These are phyloP conservation scores for Lactarius indigo DNA, from an alignment of 768 basidiomycete species.

Conservation along the genomic window DNA sequence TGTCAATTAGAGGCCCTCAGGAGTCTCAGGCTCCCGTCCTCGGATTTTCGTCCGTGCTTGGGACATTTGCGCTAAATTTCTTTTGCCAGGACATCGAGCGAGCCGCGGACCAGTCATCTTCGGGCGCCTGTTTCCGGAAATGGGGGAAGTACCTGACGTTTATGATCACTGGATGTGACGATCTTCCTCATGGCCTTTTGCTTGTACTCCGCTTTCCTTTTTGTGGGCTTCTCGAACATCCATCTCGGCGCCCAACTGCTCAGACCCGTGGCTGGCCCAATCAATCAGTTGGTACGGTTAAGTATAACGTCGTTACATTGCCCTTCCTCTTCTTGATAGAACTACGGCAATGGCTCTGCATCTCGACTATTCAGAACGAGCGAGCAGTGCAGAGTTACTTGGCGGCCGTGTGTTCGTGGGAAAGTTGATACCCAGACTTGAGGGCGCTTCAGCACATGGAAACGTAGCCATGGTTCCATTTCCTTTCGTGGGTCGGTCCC, in stretches of 20 bases:
- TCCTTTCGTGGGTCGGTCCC: neutral
- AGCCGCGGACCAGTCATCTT: neutral
- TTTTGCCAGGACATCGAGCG: neutral
- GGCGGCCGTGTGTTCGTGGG: neutral
- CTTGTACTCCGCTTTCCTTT: neutral
- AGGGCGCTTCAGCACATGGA: neutral
- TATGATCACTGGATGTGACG: neutral
- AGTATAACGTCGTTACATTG: neutral
- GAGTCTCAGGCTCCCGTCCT: neutral
- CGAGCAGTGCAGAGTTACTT: neutral
- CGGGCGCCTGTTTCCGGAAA: neutral
- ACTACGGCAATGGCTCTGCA: neutral
- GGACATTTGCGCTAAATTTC: neutral
- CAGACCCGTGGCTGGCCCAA: neutral
- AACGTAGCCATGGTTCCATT: neutral
- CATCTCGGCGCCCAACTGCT: neutral
- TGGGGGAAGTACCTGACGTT: neutral
- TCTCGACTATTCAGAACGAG: neutral
- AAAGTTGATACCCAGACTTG: neutral
- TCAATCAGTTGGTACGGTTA: neutral
- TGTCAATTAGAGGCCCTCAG: neutral
- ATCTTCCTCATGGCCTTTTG: neutral
- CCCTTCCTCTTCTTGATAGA: neutral
- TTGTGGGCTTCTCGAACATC: neutral
- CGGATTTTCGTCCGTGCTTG: neutral